phyloP scores from a whole-genome alignment of 1,284 basidiomycete species.

The Malassezia psittaci region DNA sequence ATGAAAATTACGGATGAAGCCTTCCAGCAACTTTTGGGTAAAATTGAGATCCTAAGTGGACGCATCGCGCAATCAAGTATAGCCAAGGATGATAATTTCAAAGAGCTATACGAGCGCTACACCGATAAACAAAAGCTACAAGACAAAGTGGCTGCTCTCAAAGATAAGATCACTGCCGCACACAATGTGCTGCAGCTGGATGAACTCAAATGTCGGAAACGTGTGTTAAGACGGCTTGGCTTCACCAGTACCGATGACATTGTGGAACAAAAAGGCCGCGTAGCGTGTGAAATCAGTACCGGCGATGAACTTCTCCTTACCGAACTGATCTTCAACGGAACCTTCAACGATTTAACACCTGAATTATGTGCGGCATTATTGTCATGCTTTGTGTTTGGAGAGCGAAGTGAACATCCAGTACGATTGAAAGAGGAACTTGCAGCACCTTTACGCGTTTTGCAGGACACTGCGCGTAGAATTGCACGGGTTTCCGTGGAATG shows the following conservation, averaged over 20 bases:
- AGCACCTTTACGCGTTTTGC: slow-evolving; percentile 80
- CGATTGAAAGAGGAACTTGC: slow-evolving; percentile 86
- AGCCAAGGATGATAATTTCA: slow-evolving; percentile 57
- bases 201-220: slow-evolving; percentile 89
- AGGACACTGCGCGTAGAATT: slow-evolving; percentile 86
- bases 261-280: slow-evolving; percentile 93
- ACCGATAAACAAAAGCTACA: slow-evolving; percentile 65
- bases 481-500: slow-evolving; percentile 90
- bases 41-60: slow-evolving; percentile 33
- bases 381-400: slow-evolving; percentile 92
- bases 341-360: slow-evolving; percentile 78
- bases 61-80: slow-evolving; percentile 24
- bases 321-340: slow-evolving; percentile 93
- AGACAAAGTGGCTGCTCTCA: slow-evolving; percentile 63
- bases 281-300: slow-evolving; percentile 95
- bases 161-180: slow-evolving; percentile 74
- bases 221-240: slow-evolving; percentile 78
- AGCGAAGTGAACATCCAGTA: slow-evolving; percentile 82
- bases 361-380: slow-evolving; percentile 86
- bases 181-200: slow-evolving; percentile 90
- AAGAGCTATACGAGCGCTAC: slow-evolving; percentile 68
- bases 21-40: slow-evolving; percentile 62
- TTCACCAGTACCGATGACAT: slow-evolving; percentile 84
- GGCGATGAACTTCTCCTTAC: slow-evolving; percentile 93
- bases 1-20: slow-evolving; percentile 93